Conservation (phyloP, 176 grass and related monocot species). For the Musa itinerans region DNA sequence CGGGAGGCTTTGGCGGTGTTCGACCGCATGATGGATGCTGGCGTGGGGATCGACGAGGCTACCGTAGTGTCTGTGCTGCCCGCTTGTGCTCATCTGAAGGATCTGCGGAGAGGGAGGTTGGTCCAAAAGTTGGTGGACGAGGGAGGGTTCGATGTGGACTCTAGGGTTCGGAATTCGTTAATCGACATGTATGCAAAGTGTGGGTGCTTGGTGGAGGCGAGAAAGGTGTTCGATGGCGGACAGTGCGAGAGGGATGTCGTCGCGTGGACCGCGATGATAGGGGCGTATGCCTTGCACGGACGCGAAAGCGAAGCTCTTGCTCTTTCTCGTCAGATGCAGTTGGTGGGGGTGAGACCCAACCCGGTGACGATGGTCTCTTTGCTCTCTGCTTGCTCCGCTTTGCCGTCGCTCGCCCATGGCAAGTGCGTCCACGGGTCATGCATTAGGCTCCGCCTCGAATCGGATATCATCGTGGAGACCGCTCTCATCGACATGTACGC, state of each 20-base stretch:
- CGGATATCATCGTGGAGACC: constrained; percentile 46
- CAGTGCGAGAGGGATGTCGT: constrained; percentile 40
- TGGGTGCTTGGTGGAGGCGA: constrained; percentile 38
- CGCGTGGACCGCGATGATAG: constrained; percentile 60
- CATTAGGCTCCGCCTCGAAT: constrained; percentile 33
- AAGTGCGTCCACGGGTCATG: constrained; percentile 37
- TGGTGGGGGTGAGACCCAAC: constrained; percentile 33
- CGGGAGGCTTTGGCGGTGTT: constrained; percentile 43
- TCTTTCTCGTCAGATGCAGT: constrained; percentile 41
- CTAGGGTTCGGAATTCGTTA: constrained; percentile 40
- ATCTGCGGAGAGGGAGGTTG: constrained; percentile 36
- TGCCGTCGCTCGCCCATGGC: constrained; percentile 28
- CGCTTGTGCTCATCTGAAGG: constrained; percentile 38
- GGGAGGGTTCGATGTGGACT: constrained; percentile 32
- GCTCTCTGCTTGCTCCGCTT: constrained; percentile 32
- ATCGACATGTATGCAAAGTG: constrained; percentile 76
- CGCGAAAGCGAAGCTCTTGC: constrained; percentile 12
- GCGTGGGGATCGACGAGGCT: constrained; percentile 31
- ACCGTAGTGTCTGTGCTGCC: constrained; percentile 46
- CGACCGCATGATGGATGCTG: constrained; percentile 22
- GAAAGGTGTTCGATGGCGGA: constrained; percentile 30
- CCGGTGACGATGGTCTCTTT: constrained; percentile 54
- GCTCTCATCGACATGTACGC: constrained; percentile 41
- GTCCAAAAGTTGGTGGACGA: constrained; percentile 38
- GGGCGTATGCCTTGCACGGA: constrained; percentile 28